Evolutionary conservation across 352 stramenopile genomes (phyloP), one percentile per base, ranked within the genome.

Genomic region (Globisporangium camurandrum): DNA sequence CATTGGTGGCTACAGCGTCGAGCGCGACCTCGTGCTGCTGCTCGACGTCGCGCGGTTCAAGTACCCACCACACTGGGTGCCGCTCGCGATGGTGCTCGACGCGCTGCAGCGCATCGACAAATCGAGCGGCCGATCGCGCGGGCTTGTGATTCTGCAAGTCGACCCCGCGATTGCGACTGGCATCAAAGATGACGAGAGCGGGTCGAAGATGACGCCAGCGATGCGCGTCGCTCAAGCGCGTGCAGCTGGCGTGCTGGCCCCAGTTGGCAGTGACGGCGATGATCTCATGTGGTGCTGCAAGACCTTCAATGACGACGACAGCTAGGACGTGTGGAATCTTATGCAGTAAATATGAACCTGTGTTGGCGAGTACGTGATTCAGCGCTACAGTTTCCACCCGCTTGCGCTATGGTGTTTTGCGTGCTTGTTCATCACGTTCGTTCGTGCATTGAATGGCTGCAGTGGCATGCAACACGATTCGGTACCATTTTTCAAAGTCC

Each of bases 31-130:
- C 72, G 90, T 98, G 41, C 68, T 99, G 20, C 79, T 99, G 33
- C 70, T 99, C 49, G 96, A 99, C 57, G 95, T 97, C 9, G 93
- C 95, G 33, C 69, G 92, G 23, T 98, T 97, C 75, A 98, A 98
- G 68, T 98, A 98, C 65, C 85, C 93, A 19, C 95, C 95, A 39
- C 78, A 90, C 54, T 90, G 79, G 79, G 71, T 90, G 26, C 68
- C 69, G 36, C 62, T 90, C 26, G 71, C 69, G 23, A 54, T 62
- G 6, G 64, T 82, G 22, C 73, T 69, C 24, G 59, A 82, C 37
- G 54, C 75, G 24, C 81, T 88, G 65, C 67, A 83, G 45, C 48
- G 36, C 17, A 31, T 86, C 23, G 70, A 83, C 22, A 23, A 41
- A 41, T 70, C 73, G 22, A 85, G 62, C 38, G 64, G 74, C 1